A percentile compares a stretch with the other conserved stretches of the same genome.
Conservation (phyloP, 441 rosid species). For the Bocquillonia castaneifolia region DNA sequence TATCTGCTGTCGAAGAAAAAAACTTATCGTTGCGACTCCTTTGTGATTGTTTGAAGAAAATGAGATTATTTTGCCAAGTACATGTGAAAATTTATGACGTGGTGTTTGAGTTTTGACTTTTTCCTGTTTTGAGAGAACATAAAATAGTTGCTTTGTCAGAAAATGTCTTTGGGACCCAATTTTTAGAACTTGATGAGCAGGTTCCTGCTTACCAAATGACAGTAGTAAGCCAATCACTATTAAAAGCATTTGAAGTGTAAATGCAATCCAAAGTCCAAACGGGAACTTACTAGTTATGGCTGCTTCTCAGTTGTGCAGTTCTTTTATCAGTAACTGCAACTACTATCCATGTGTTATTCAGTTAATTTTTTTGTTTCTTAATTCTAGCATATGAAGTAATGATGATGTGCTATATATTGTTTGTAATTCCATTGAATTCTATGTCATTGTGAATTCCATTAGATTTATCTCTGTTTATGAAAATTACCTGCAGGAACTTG, state of each 20-base stretch:
- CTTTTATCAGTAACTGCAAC: not conserved
- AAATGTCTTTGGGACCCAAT: not conserved
- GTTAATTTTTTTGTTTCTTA: not conserved
- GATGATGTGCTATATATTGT: not conserved
- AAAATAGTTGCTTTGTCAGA: not conserved
- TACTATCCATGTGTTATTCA: not conserved
- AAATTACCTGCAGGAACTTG: slow-evolving; percentile 28
- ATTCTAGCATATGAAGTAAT: not conserved
- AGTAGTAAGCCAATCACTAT: not conserved
- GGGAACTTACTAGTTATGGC: not conserved
- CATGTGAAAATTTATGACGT: not conserved
- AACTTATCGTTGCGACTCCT: not conserved
- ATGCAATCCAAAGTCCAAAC: not conserved
- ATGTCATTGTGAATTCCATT: not conserved
- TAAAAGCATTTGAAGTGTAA: not conserved
- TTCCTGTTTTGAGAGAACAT: not conserved
- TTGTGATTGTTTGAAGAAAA: not conserved
- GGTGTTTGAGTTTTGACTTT: not conserved
- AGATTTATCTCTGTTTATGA: slow-evolving; percentile 18
- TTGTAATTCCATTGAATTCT: not conserved
- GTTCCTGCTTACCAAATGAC: not conserved
- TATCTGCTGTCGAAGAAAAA: not conserved
- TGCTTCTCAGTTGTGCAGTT: not conserved
- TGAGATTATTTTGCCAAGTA: not conserved
- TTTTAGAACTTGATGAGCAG: not conserved